Evolutionary conservation across 108 stramenopile genomes (phyloP), one percentile per base, ranked within the genome.

Genomic region (Schizochytrium sp.): DNA sequence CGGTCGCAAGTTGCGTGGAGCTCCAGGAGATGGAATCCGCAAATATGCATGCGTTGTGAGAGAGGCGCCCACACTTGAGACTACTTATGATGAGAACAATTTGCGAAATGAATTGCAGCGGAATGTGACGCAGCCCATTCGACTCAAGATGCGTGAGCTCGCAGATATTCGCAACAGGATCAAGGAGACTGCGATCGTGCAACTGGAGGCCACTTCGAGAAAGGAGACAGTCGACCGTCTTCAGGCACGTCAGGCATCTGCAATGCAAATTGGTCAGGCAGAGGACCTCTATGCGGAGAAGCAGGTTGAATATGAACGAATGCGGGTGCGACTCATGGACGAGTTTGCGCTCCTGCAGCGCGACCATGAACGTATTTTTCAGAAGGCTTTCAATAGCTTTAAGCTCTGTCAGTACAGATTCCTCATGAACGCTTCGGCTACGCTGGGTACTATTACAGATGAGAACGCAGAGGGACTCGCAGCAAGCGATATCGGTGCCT

Each of bases 311-410:
- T 69, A 28, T 44, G 64, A 69, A 44, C 64, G 64, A 8, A 44
- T 44, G 12, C 64, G 76, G n/a, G 50, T 83, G 1, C 76, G 76
- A n/a, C 76, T 83, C 50, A 83, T 83, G 76, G 76, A 83, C 53
- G 76, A 83, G 76, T 83, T 38, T 40, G 76, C 76, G 49, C 50
- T 83, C 28, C 76, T 83, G 50, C 47, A 83, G 53, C 76, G 76
- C 47, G 76, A 83, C 28, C 76, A 83, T 40, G 50, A 83, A 0
- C 15, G 12, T 7, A 10, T 83, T 50, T 83, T 83, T 83, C 47
- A 49, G 15, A 83, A 83, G 76, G 76, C 76, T 53, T 83, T 83
- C 3, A 83, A 83, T 53, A 83, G 76, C 76, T 83, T 83, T 3
- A 83, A 83, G 53, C 76, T 83, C 38, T 83, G 76, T 4, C 76